A percentile compares a stretch with the other conserved stretches of the same genome.
Conservation (phyloP, 176 grass and related monocot genomes). For the Rhynchospora pubera region DNA sequence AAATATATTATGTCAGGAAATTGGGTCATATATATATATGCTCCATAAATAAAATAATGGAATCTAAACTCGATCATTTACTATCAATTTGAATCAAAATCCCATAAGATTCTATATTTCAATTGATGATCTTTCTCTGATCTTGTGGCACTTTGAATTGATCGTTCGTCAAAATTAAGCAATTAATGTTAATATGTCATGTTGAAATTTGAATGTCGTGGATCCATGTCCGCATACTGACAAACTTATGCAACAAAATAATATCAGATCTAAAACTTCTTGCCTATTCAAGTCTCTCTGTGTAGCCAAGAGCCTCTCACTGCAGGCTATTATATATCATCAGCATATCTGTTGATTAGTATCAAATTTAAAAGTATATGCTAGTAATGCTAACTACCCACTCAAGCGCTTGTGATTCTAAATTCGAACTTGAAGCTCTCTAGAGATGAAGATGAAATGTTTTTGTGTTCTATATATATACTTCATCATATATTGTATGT, state of each 20-base stretch:
- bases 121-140: not conserved
- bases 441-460: not conserved
- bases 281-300: not conserved
- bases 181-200: not conserved
- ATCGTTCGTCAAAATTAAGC: not conserved
- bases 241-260: not conserved
- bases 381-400: not conserved
- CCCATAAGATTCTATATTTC: not conserved
- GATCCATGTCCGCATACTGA: not conserved
- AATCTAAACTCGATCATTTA: too few relatives aligned
- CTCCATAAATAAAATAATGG: too few relatives aligned
- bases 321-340: not conserved
- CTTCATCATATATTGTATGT: not conserved
- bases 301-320: not conserved
- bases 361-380: not conserved
- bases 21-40: too few relatives aligned
- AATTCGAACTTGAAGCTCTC: not conserved
- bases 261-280: not conserved
- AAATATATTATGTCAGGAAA: too few relatives aligned
- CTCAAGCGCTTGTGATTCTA: not conserved
- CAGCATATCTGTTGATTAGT: not conserved
- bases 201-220: not conserved
- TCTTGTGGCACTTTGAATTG: not conserved
- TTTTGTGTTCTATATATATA: not conserved
- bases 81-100: not conserved